Percentiles rank a stretch among this genome's conserved stretches.
Evolutionary conservation across 2,329 filamentous ascomycete genomes (phyloP).

Genomic region (Aspergillus carbonarius): DNA sequence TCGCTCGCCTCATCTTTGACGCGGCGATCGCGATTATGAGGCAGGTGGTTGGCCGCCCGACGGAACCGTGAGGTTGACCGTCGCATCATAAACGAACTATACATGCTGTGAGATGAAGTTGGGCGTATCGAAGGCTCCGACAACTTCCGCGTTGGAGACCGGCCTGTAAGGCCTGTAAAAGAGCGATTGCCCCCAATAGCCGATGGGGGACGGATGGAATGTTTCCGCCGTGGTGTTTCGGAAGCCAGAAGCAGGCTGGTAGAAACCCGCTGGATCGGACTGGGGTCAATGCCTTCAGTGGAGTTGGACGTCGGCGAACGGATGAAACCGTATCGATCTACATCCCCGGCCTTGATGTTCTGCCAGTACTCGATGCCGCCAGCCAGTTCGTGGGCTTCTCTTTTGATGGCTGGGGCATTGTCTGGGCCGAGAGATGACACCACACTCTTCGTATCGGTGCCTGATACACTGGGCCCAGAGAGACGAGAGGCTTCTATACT

Average conservation of each 20-base stretch:
- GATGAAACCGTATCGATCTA: constrained; percentile 68
- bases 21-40: constrained; percentile 54
- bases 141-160: constrained; percentile 39
- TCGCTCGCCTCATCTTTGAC: constrained; percentile 61
- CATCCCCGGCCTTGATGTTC: constrained; percentile 57
- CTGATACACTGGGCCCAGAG: constrained; percentile 27
- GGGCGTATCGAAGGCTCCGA: constrained; percentile 48
- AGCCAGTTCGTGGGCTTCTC: constrained; percentile 58
- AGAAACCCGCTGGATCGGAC: constrained; percentile 57
- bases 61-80: constrained; percentile 48
- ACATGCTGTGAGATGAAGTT: constrained; percentile 48
- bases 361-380: constrained; percentile 67
- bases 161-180: constrained; percentile 40
- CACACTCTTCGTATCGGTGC: constrained; percentile 28
- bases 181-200: constrained; percentile 48
- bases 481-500: constrained; percentile 31
- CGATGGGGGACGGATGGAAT: constrained; percentile 52
- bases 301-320: constrained; percentile 28
- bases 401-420: constrained; percentile 41
- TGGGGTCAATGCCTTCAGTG: constrained; percentile 34
- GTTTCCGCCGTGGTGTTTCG: constrained; percentile 55
- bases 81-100: constrained; percentile 41
- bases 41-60: constrained; percentile 53
- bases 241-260: constrained; percentile 59
- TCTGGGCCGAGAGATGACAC: constrained; percentile 28